Percentiles rank a stretch among this genome's conserved stretches.
Conservation (phyloP, 768 basidiomycete genomes). For the Leccinum imitatum region DNA sequence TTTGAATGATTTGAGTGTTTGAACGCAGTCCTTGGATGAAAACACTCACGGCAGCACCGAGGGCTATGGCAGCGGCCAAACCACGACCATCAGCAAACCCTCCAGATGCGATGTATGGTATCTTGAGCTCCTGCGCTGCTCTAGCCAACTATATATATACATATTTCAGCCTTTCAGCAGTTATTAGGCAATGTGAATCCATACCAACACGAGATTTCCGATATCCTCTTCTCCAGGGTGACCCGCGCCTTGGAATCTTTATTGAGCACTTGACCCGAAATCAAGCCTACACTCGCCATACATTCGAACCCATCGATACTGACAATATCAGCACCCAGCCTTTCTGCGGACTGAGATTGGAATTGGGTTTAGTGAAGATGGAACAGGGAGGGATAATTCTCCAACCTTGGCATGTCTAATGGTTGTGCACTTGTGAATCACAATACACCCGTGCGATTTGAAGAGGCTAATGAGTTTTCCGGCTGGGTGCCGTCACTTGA, state of each 20-base stretch:
- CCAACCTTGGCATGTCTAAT: conserved; percentile 80
- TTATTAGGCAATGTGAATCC: neutral
- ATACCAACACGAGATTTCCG: conserved; percentile 78
- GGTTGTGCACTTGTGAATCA: conserved; percentile 90
- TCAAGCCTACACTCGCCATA: conserved; percentile 31
- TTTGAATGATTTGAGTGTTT: conserved; percentile 24
- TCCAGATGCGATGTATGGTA: conserved; percentile 89
- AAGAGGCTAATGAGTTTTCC: conserved; percentile 77
- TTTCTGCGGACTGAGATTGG: conserved; percentile 53
- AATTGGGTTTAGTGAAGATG: neutral
- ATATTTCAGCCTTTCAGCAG: conserved; percentile 2
- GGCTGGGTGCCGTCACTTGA: conserved; percentile 43
- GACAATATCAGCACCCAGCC: conserved; percentile 74
- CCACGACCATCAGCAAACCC: conserved; percentile 88
- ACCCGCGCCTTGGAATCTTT: conserved; percentile 66
- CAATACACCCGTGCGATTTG: conserved; percentile 72
- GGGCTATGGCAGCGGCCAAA: conserved; percentile 73
- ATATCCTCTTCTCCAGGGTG: conserved; percentile 96
- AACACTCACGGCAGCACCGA: conserved; percentile 72
- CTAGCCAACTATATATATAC: conserved; percentile 68
- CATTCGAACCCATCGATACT: conserved; percentile 95
- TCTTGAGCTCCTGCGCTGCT: conserved; percentile 77
- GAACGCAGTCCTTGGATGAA: neutral
- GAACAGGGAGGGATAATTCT: conserved; percentile 27
- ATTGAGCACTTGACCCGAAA: conserved; percentile 8